Conservation (phyloP, 140 eudicot genomes). For the Oenanthe javanica region DNA sequence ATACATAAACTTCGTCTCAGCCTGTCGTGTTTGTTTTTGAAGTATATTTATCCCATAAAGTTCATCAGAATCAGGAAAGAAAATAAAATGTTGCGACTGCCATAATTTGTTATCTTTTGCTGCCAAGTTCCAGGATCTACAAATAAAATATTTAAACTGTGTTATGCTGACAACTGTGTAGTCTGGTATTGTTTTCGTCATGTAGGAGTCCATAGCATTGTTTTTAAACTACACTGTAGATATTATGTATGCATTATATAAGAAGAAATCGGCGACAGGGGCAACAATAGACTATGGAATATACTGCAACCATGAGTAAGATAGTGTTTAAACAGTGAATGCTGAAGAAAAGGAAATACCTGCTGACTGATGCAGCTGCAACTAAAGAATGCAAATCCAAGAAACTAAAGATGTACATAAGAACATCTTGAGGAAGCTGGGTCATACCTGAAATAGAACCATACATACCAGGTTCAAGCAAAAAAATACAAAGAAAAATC, state of each 20-base stretch:
- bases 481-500: neutral
- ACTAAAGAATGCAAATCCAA: constrained; percentile 65
- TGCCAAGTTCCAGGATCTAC: constrained; percentile 71
- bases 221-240: neutral
- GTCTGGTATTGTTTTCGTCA: neutral
- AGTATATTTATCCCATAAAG: constrained; percentile 7
- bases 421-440: constrained; percentile 67
- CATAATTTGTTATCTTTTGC: constrained; percentile 52
- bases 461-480: neutral
- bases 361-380: constrained; percentile 66
- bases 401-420: constrained; percentile 67
- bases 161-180: neutral
- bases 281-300: neutral
- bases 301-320: neutral
- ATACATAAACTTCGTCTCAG: neutral
- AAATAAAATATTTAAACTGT: constrained; percentile 6
- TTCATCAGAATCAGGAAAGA: constrained; percentile 25
- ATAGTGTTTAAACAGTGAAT: neutral
- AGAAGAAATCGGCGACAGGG: neutral
- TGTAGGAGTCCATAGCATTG: neutral
- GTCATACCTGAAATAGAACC: constrained; percentile 28
- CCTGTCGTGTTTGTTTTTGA: constrained; percentile 6
- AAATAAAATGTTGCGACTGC: constrained; percentile 31
- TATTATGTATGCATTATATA: neutral
- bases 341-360: constrained; percentile 31